Conservation (phyloP, 495 filamentous ascomycete genomes). For the Aspergillus mulundensis region DNA sequence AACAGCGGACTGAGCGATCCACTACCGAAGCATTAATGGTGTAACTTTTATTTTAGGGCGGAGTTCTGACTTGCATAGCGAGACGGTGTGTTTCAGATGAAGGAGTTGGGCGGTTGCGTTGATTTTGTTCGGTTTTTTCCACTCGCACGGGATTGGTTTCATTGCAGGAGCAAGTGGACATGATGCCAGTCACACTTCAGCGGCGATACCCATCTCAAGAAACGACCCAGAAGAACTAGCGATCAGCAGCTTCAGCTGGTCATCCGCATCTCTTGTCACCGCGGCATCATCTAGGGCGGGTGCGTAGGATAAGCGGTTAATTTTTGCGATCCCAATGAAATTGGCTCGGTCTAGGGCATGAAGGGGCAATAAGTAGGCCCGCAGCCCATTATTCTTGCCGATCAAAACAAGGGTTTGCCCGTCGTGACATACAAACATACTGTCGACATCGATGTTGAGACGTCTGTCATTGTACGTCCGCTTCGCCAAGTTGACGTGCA, state of each 20-base stretch:
- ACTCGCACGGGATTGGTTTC: too few species aligned
- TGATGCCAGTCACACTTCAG: background rate
- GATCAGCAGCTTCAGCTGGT: constrained; percentile 7
- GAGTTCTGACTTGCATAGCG: background rate
- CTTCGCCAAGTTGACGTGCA: background rate
- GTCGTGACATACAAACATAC: constrained; percentile 16
- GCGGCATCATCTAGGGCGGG: constrained; percentile 5
- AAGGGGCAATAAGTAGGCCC: constrained; percentile 11
- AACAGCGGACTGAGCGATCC: background rate
- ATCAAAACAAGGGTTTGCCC: constrained; percentile 9
- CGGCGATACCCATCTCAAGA: background rate
- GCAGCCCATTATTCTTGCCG: constrained; percentile 9
- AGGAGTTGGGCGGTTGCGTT: too few species aligned
- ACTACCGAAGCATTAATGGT: background rate
- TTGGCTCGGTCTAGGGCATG: background rate
- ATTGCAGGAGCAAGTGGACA: too few species aligned
- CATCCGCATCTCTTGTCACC: background rate
- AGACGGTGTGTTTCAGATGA: background rate
- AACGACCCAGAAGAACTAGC: constrained; percentile 8
- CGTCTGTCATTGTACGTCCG: background rate
- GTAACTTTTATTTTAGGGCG: background rate
- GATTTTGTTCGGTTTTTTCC: too few species aligned
- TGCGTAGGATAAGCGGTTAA: constrained; percentile 1
- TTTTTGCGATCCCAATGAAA: constrained; percentile 1
- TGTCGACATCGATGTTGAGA: background rate